Evolutionary conservation across 805 yeast species (phyloP).

Genomic region (Zygosaccharomyces siamensis): DNA sequence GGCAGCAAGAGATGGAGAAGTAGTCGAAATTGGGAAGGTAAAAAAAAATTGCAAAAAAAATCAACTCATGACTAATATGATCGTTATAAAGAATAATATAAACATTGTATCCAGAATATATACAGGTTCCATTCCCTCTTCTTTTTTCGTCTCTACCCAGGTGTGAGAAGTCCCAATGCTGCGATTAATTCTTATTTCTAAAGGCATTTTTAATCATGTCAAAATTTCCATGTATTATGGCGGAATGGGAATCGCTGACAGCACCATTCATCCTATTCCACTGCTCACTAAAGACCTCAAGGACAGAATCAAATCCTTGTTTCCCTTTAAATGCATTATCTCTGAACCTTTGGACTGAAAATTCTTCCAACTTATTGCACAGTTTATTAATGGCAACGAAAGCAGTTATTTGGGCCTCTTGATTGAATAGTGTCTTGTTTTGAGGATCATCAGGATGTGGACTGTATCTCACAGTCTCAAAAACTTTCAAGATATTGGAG

Average conservation of each 20-base stretch:
- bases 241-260: slow-evolving; percentile 19
- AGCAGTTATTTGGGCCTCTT: slow-evolving; percentile 86
- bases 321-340: slow-evolving; percentile 84
- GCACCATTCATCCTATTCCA: slow-evolving; percentile 30
- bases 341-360: slow-evolving; percentile 84
- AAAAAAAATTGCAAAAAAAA: background rate
- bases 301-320: slow-evolving; percentile 77
- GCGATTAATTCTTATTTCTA: slow-evolving; percentile 9
- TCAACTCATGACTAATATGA: background rate
- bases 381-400: slow-evolving; percentile 64
- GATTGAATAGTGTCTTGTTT: slow-evolving; percentile 59
- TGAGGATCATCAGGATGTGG: slow-evolving; percentile 58
- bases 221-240: slow-evolving; percentile 15
- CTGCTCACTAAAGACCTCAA: slow-evolving; percentile 41
- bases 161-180: background rate
- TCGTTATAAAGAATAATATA: background rate
- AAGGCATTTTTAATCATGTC: slow-evolving; percentile 19
- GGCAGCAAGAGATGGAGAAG: background rate
- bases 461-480: slow-evolving; percentile 76
- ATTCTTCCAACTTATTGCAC: slow-evolving; percentile 82
- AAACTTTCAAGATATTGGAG: slow-evolving; percentile 68
- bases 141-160: background rate
- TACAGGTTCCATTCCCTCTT: background rate
- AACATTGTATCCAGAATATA: background rate
- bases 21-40: background rate